Conservation (phyloP, 352 stramenopile genomes). For the Phytophthora lateralis region DNA sequence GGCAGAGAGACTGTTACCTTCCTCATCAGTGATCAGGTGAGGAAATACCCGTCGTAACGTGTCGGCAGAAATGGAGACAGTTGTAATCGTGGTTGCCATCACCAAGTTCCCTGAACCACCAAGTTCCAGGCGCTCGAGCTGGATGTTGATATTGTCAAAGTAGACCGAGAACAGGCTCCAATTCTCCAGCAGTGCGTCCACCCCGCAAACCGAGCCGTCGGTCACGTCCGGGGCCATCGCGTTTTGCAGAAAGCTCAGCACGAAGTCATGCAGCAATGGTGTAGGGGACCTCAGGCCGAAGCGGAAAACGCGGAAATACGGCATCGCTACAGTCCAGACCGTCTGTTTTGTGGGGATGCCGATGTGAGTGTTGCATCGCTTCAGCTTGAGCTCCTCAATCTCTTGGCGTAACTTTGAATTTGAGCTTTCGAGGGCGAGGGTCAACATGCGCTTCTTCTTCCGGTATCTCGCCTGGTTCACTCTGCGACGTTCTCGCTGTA, state of each 20-base stretch:
- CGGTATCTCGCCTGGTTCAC: constrained; percentile 4
- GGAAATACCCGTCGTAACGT: constrained; percentile 5
- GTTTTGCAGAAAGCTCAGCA: constrained; percentile 1
- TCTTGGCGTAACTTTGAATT: constrained; percentile 4
- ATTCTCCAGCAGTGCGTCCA: neutral
- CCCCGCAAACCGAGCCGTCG: neutral
- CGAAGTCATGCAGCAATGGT: neutral
- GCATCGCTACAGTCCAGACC: constrained; percentile 1
- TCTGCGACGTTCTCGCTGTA: constrained; percentile 2
- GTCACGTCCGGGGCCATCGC: constrained; percentile 7
- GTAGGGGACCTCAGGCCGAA: neutral
- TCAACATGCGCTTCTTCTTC: neutral
- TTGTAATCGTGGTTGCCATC: constrained; percentile 14
- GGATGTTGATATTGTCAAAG: constrained; percentile 8
- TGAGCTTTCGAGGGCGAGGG: neutral
- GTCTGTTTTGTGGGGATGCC: neutral
- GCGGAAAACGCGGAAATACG: constrained; percentile 11
- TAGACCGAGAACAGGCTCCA: constrained; percentile 3
- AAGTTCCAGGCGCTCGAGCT: constrained; percentile 7
- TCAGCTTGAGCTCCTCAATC: neutral
- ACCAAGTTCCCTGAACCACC: neutral
- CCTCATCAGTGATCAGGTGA: neutral
- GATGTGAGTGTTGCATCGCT: neutral
- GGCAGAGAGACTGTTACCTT: neutral
- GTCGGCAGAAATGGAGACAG: neutral